phyloP scores from a whole-genome alignment of 208 protist species.

The Strigomonas oncopelti region DNA sequence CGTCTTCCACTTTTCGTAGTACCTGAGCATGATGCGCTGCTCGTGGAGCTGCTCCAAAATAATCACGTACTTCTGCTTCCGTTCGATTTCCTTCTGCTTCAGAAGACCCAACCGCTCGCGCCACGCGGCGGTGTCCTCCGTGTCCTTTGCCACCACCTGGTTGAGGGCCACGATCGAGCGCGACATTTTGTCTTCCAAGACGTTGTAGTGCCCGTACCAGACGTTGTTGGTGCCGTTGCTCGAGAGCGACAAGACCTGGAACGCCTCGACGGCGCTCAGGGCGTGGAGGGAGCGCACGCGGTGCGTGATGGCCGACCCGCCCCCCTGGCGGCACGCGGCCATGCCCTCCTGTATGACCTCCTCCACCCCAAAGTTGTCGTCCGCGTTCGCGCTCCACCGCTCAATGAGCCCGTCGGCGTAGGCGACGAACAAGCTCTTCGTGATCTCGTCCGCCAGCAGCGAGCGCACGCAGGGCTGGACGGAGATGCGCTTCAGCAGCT shows the following conservation, averaged over 20 bases:
- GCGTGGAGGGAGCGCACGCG: conserved; percentile 35
- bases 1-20: conserved; percentile 59
- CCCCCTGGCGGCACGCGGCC: conserved; percentile 3
- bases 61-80: conserved; percentile 51
- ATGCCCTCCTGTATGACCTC: conserved; percentile 60
- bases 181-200: conserved; percentile 54
- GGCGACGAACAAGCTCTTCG: conserved; percentile 72
- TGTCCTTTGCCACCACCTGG: conserved; percentile 63
- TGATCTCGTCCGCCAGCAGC: conserved; percentile 46
- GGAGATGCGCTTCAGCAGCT: conserved; percentile 50
- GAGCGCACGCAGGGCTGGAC: conserved; percentile 51
- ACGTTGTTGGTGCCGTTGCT: conserved; percentile 87
- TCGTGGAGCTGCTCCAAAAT: conserved; percentile 58
- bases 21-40: conserved; percentile 51
- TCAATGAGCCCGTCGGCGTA: conserved; percentile 78
- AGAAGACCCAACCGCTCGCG: conserved; percentile 40
- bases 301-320: background rate
- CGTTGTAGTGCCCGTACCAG: conserved; percentile 80
- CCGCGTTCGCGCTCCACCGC: conserved; percentile 75
- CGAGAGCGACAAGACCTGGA: conserved; percentile 75
- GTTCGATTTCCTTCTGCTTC: conserved; percentile 53
- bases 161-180: conserved; percentile 52
- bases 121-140: conserved; percentile 70
- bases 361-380: conserved; percentile 86
- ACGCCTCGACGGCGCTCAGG: conserved; percentile 60